These are phyloP conservation scores for Pyricularia sp. DNA, from an alignment of 2,329 filamentous ascomycete genomes.

Conservation along the genomic window DNA sequence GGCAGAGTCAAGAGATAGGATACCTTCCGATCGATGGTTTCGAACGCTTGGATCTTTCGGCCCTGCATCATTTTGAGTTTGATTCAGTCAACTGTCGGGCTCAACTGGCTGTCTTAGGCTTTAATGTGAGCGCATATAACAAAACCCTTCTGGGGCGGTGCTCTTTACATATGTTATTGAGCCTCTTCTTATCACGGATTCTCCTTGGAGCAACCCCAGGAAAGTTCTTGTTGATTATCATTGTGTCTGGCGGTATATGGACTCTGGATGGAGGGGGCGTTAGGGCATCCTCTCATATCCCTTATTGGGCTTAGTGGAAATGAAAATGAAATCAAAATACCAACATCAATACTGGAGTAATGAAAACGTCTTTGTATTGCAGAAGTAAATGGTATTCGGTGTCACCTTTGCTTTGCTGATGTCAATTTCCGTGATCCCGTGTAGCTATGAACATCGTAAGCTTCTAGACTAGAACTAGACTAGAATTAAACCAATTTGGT, in stretches of 20 bases:
- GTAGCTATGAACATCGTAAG: no score
- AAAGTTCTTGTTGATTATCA: background rate
- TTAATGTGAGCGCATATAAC: background rate
- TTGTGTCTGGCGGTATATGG: background rate
- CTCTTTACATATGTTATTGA: background rate
- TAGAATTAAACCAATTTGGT: background rate
- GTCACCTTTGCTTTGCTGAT: background rate
- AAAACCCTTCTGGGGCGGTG: background rate
- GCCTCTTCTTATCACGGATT: background rate
- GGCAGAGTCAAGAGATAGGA: background rate
- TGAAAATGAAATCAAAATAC: background rate
- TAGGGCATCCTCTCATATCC: background rate
- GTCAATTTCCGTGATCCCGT: background rate
- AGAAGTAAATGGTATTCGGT: background rate
- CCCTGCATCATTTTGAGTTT: background rate
- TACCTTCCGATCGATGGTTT: background rate
- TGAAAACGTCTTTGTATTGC: background rate
- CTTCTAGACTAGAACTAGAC: no score
- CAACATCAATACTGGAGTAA: background rate
- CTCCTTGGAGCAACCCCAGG: background rate
- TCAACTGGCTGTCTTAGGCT: background rate
- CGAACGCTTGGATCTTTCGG: background rate
- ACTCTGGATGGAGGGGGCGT: background rate
- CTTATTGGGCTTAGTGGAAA: background rate
- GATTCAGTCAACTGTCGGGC: background rate